phyloP scores from a whole-genome alignment of 805 yeast species.

The Candida quercuum region DNA sequence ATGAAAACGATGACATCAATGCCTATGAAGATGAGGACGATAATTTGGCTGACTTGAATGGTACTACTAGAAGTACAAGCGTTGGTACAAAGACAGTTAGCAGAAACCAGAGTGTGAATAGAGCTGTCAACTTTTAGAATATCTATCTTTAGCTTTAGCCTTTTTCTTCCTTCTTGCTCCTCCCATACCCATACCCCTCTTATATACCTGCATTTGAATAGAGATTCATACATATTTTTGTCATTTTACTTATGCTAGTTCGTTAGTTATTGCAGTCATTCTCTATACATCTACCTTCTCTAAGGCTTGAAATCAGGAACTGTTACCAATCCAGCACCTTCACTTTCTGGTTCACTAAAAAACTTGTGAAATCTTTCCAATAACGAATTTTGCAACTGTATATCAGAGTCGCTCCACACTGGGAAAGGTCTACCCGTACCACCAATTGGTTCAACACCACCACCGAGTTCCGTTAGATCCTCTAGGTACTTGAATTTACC shows the following conservation, averaged over 20 bases:
- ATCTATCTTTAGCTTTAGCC: not conserved
- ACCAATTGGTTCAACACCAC: slow-evolving; percentile 13
- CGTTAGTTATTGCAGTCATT: no score
- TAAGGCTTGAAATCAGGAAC: slow-evolving; percentile 1
- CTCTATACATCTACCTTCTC: no score
- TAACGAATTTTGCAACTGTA: slow-evolving; percentile 15
- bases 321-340: not conserved
- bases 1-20: not conserved
- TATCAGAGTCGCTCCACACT: slow-evolving; percentile 22
- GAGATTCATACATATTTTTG: no score
- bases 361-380: slow-evolving; percentile 12
- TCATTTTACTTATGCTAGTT: no score
- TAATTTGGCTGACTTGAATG: slow-evolving; percentile 1
- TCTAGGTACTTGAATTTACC: slow-evolving; percentile 25
- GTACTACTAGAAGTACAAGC: not conserved
- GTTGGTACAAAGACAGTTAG: slow-evolving; percentile 1
- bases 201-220: no score
- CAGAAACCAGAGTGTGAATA: slow-evolving; percentile 14
- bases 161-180: not conserved
- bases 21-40: slow-evolving; percentile 8
- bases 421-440: slow-evolving; percentile 22
- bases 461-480: slow-evolving; percentile 24
- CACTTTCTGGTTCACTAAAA: slow-evolving; percentile 9
- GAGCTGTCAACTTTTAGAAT: slow-evolving; percentile 20
- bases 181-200: not conserved